Base-by-base conservation (phyloP, 139 green algal genomes). In the Penium margaritaceum region DNA sequence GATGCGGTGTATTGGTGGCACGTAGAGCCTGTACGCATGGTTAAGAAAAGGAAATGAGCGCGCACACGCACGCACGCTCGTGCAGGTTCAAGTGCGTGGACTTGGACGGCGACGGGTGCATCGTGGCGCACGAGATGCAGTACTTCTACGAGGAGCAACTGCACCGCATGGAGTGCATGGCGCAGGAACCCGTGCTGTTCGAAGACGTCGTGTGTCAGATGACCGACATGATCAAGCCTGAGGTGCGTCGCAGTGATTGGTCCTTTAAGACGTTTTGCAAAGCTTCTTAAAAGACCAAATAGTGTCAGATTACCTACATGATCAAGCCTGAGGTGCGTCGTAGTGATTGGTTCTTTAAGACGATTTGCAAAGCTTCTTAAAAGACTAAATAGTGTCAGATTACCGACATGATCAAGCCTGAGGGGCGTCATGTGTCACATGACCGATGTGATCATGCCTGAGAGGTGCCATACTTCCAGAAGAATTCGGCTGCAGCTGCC, bases 61-160 rank as follows among this genome's bases (percentile, higher is more conserved):
- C n/a, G n/a, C n/a, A n/a, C n/a, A n/a, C n/a, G 15, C 51, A 34
- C n/a, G 2, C 51, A 60, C 19, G 2, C 2, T n/a, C n/a, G n/a
- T 70, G 19, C 70, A 77, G 70, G 70, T 81, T 83, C 46, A 54
- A 85, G 61, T 95, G 89, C 75, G 84, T 92, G 7, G 94, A 99
- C 82, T 81, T 97, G 73, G 91, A 97, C 76, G 86, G 87, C 58
- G 90, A 99, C 80, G 90, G 90, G 29, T 66, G 84, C 27, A 88
- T 99, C 61, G 84, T 72, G 1, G 67, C 86, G 1, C 80, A 87
- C 19, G 94, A 98, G 79, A 91, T 97, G 90, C 82, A 84, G 67
- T 91, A 89, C 78, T 99, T 99, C 74, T 99, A 99, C 78, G 91
- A 97, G 85, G 92, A 97, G 89, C 94, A 99, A 88, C 84, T 97